Evolutionary conservation across 495 filamentous ascomycete genomes (phyloP).

Genomic region (Neurospora sp.): DNA sequence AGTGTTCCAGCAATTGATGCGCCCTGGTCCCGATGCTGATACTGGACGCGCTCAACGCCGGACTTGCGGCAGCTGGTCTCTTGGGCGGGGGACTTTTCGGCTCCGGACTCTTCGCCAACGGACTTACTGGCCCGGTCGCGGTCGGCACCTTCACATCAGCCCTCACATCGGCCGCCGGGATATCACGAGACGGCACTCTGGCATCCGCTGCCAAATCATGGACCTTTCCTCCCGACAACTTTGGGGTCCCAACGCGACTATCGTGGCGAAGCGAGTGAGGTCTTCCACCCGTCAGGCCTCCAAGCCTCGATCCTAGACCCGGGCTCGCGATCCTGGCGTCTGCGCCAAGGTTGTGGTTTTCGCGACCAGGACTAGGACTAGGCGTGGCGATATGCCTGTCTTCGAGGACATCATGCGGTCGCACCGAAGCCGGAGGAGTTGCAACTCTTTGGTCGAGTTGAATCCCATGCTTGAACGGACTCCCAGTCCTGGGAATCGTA

Average conservation of each 20-base stretch:
- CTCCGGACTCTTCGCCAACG: neutral
- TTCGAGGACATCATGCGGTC: conserved; percentile 6
- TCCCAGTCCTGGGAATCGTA: neutral
- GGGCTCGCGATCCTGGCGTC: conserved; percentile 8
- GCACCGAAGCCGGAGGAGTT: conserved; percentile 5
- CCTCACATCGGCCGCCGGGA: neutral
- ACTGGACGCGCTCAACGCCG: neutral
- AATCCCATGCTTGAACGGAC: conserved; percentile 4
- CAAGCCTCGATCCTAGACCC: neutral
- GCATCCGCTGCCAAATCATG: neutral
- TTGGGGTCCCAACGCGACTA: neutral
- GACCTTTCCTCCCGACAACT: neutral
- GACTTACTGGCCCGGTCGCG: neutral
- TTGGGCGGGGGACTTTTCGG: neutral
- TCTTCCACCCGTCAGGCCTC: neutral
- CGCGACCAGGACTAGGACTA: conserved; percentile 6
- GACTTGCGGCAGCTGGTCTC: neutral
- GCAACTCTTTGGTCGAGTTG: conserved; percentile 9
- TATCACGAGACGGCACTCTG: neutral
- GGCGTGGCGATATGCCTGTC: conserved; percentile 7
- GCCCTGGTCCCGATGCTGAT: conserved; percentile 2
- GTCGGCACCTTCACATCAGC: neutral
- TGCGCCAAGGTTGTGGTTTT: conserved; percentile 8
- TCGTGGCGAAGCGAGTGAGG: neutral
- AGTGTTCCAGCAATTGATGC: conserved; percentile 14